Percentiles rank a stretch among this genome's conserved stretches.
Conservation (phyloP, 2,329 filamentous ascomycete species). For the Diaporthe ilicicola region DNA sequence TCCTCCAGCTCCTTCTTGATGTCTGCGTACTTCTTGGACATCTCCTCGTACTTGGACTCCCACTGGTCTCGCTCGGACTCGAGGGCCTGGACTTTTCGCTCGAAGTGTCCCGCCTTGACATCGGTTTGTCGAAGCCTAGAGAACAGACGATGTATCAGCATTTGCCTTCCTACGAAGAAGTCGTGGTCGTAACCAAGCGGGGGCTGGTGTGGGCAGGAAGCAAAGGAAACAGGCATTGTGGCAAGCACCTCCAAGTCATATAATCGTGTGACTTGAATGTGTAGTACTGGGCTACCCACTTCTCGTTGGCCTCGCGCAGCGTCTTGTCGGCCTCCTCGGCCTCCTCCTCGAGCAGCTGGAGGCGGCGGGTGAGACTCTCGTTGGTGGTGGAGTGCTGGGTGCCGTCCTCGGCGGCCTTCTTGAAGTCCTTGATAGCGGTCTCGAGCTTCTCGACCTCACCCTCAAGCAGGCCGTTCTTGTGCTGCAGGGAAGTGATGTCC, state of each 20-base stretch:
- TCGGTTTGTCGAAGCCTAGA: conserved; percentile 95
- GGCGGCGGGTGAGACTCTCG: conserved; percentile 88
- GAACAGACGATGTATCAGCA: conserved; percentile 33
- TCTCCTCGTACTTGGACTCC: conserved; percentile 98
- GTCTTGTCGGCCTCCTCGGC: conserved; percentile 97
- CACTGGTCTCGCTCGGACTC: conserved; percentile 92
- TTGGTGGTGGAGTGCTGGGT: conserved; percentile 86
- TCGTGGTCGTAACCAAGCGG: background rate
- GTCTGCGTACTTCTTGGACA: conserved; percentile 85
- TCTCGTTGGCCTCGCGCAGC: conserved; percentile 96
- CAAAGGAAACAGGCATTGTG: conserved; percentile 29
- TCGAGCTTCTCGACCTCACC: conserved; percentile 93
- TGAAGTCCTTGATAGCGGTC: conserved; percentile 81
- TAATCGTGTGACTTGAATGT: conserved; percentile 34
- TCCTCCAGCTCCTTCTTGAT: conserved; percentile 92
- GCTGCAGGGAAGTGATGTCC: conserved; percentile 93
- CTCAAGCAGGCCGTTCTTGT: conserved; percentile 95
- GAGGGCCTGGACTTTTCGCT: conserved; percentile 98
- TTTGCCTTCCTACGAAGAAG: conserved; percentile 9
- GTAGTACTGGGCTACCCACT: conserved; percentile 68
- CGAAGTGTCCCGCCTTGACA: conserved; percentile 98
- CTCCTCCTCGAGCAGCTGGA: conserved; percentile 97
- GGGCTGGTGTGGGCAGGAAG: background rate
- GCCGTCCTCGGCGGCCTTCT: conserved; percentile 85
- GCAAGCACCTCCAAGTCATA: conserved; percentile 35